Base-by-base conservation (phyloP, 192 early-diverging fungal species). In the Coemansia sp. region DNA sequence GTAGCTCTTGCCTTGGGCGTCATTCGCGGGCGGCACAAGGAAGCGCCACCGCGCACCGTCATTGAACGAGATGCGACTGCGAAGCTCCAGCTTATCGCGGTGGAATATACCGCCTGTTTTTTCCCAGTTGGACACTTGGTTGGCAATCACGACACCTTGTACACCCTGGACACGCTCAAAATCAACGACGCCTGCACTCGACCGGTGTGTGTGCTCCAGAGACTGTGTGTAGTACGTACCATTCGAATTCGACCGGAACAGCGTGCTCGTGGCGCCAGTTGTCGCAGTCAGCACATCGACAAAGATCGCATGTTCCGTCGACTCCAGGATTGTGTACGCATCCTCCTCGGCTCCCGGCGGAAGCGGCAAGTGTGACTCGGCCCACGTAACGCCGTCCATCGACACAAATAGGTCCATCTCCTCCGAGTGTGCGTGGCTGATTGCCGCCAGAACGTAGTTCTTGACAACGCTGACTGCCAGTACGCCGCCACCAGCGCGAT, bases 261-360 rank as follows among this genome's bases (percentile, higher is more conserved):
- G 81, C 15, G 86, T 84, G 16, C 94, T 95, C 25, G 79, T 86
- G 2, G 79, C 46, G 34, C 74, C 66, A 4, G 66, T 61, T 0
- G 67, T 58, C n/a, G 80, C 62, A 25, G 70, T 75, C 59, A 89
- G 60, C 7, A 94, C 84, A 67, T 93, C 93, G 9, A 98, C 87
- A 28, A 92, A 70, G 39, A 98, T 77, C 18, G 92, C 83, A 49
- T 90, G 73, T 7, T 83, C 63, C 8, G 88, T 85, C 6, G 94
- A 95, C 67, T 96, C 94, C 21, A 96, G 82, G 39, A 96, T 85
- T 16, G 94, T 95, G 77, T 90, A 96, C 7, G 91, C 87, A 63
- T 91, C 82, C 67, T 89, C 84, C 49, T 82, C 65, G n/a, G 74
- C 55, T 9, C 68, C 70, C 20, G 82, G 67, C 26, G 79, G 72